Evolutionary conservation across 257 asterid species (phyloP), one percentile per base, ranked within the genome.

Genomic region (Buddleja alternifolia): DNA sequence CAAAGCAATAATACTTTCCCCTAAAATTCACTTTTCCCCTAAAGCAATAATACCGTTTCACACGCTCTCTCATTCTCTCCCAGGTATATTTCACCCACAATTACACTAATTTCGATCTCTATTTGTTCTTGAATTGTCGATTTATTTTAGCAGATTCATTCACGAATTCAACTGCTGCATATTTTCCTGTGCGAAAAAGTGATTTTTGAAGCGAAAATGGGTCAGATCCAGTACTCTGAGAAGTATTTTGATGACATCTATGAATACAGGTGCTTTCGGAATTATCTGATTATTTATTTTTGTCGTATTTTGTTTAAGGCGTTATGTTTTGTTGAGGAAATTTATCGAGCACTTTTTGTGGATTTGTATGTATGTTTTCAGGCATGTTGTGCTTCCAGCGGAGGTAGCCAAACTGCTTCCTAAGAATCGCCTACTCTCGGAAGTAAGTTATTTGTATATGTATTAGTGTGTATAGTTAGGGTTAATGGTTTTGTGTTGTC

Each of bases 171-270:
- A 36, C 14, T 10, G 1, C 54, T 46, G 21, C 15, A 14, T 17
- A 2, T n/a, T 57, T 21, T 47, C 10, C 50, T 34, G 69, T 10
- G 3, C 4, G 29, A 0, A 44, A 8, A 6, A 41, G 2, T n/a
- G n/a, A n/a, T 20, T 25, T 0, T 6, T 24, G 9, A 41, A 8
- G 7, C 4, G 47, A 14, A 42, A 54, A 74, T 74, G 78, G 74
- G 78, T 61, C 78, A 67, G 69, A 74, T 74, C 70, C 78, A 74
- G 52, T 74, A 74, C 69, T 74, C 78, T 0, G 78, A 74, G 36
- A 74, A 74, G 74, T 74, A 74, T 29, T 74, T 74, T 24, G 78
- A 74, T 40, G 78, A 74, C 37, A 74, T 70, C 42, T 74, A 74
- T 21, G 76, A 71, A 39, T 71, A 61, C 70, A 71, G 65, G 76